Evolutionary conservation across 257 asterid species (phyloP), one percentile per base, ranked within the genome.

Genomic region (Solanum sitiens): DNA sequence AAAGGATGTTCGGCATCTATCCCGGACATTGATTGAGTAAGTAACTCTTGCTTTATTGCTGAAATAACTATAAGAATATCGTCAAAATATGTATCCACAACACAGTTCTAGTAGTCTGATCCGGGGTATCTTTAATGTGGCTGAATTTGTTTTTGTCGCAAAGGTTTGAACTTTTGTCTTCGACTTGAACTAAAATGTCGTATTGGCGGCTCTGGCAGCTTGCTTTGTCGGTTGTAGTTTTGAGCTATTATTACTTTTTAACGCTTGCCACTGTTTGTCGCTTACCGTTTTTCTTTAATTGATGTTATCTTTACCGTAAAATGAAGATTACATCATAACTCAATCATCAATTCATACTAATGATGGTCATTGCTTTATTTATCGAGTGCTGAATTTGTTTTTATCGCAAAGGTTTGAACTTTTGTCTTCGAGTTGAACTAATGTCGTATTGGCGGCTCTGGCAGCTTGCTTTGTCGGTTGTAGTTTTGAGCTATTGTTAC

Each of bases 1-100:
- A 13, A 90, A 87, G 90, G 93, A 93, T 80, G 88, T 93, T 79
- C 91, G 89, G 70, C 89, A 90, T 89, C 93, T 91, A 65, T 92
- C 35, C 68, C 90, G 89, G 89, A 68, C 85, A 47, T 88, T 94
- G 83, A 87, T 94, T 30, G 89, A 89, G 98, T 93, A 91, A 15
- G 94, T 30, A 47, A 83, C 61, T 75, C 87, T 88, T 42, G 11
- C 87, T 83, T 86, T n/a, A 5, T 88, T 39, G 74, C 89, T 85
- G 42, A 47, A 47, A 45, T 44, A 44, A 77, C n/a, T 77, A 30
- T 47, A 18, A 47, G 50, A 40, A 23, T 5, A 30, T 47, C 15
- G 32, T 23, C n/a, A 27, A 16, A 79, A 45, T 45, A 79, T 25
- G 16, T 27, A 79, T 18, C 25, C 67, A 47, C 40, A 27, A 30